phyloP scores from a whole-genome alignment of 78 protist species.

The Dictyostelium intermedium region DNA sequence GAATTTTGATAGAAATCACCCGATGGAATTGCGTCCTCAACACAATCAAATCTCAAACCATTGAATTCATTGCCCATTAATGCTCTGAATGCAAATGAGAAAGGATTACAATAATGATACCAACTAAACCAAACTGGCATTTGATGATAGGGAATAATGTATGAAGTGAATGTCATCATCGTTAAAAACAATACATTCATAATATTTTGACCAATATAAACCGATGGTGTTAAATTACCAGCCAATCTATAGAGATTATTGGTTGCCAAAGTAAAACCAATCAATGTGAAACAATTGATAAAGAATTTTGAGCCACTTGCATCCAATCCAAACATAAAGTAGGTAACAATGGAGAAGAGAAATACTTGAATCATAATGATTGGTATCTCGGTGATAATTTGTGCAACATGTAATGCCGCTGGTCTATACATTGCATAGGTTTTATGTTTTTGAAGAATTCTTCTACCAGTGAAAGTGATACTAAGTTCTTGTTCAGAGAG shows the following conservation, averaged over 20 bases:
- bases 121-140: conserved; percentile 77
- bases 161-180: conserved; percentile 45
- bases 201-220: conserved; percentile 33
- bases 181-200: conserved; percentile 16
- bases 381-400: conserved; percentile 63
- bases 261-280: conserved; percentile 31
- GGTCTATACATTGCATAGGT: conserved; percentile 77
- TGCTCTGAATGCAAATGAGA: conserved; percentile 45
- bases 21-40: conserved; percentile 15
- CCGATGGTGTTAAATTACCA: conserved; percentile 24
- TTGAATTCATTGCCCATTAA: conserved; percentile 54
- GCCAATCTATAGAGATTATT: conserved; percentile 45
- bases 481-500: conserved; percentile 60
- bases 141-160: conserved; percentile 45
- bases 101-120: conserved; percentile 57
- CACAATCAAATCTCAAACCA: conserved; percentile 6
- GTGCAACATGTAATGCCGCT: conserved; percentile 65
- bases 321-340: conserved; percentile 73
- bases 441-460: conserved; percentile 66
- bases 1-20: background rate
- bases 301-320: conserved; percentile 53
- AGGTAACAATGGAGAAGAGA: conserved; percentile 42
- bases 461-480: conserved; percentile 48
- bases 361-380: conserved; percentile 62
- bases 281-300: conserved; percentile 30